These are phyloP conservation scores for Pseudogymnoascus sp. DNA, from an alignment of 2,329 filamentous ascomycete species.

Conservation along the genomic window DNA sequence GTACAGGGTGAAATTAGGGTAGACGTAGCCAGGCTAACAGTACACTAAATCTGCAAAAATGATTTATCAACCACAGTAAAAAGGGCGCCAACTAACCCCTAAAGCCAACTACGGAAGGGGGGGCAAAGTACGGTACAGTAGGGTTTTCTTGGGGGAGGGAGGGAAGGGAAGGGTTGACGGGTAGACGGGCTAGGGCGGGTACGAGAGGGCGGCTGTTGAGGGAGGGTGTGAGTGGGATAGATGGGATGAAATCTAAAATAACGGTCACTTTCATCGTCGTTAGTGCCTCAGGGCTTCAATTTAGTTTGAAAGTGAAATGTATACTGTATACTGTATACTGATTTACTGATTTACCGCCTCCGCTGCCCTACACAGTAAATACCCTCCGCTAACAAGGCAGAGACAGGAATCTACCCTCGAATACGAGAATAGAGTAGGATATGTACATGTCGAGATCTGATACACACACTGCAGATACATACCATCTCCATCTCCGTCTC, in stretches of 20 bases:
- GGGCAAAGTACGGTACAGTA: not conserved
- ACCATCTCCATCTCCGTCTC: too few species aligned
- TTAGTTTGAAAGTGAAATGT: too few species aligned
- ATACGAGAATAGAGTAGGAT: not conserved
- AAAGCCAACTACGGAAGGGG: not conserved
- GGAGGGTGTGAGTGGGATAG: not conserved
- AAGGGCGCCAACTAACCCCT: not conserved
- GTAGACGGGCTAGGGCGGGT: not conserved
- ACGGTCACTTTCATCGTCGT: too few species aligned
- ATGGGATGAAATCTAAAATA: not conserved
- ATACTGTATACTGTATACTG: too few species aligned
- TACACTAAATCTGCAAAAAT: not conserved
- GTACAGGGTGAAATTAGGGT: not conserved
- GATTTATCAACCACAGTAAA: not conserved
- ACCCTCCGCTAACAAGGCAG: too few species aligned
- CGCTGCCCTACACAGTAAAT: too few species aligned
- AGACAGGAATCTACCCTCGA: too few species aligned
- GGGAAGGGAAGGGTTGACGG: not conserved
- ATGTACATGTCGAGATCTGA: not conserved
- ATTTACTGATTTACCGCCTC: too few species aligned
- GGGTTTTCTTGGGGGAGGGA: not conserved
- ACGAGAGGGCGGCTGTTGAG: not conserved
- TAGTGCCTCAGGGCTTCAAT: too few species aligned
- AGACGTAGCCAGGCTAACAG: not conserved
- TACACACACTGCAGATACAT: not conserved